Evolutionary conservation across 345 rosid genomes (phyloP), one percentile per base, ranked within the genome.

Genomic region (Turnera subulata): DNA sequence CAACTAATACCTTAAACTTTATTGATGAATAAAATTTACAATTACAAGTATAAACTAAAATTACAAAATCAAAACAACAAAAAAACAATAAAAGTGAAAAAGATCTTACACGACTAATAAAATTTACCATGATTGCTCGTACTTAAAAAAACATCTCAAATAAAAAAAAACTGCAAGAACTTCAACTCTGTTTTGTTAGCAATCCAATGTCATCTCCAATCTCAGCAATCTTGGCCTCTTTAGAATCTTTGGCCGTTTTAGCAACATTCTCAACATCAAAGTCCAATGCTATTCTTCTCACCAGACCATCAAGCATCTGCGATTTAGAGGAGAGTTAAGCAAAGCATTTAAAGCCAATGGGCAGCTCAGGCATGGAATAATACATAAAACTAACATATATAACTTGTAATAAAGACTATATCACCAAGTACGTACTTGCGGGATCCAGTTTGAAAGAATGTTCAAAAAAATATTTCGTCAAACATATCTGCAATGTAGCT

Each of bases 261-360:
- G 93, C 95, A 43, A 88, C 78, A 65, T 56, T 82, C 71, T 48
- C 84, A 26, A 94, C 86, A 46, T 88, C 99, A 20, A 88, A 94
- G 66, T 87, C 97, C 75, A 90, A 25, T 0, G 97, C 99, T 66
- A 79, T 72, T 78, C 62, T 75, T 75, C 85, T 90, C 71, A 88
- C 91, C 2, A 79, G 65, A 62, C 95, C 97, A 70, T 88, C 91
- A 23, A 80, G 93, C 96, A 90, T 90, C 99, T 94, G 78, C 8
- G 35, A 50, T n/a, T 10, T 18, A 62, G 56, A 48, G 50, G 43
- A 44, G 8, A 47, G 10, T n/a, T n/a, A n/a, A n/a, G n/a, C n/a
- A 38, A 68, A 53, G 47, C 1, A 29, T 61, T 23, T 50, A 19
- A 61, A 67, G 24, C 18, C 12, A 61, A 15, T 13, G 11, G 15